Evolutionary conservation across 2,329 filamentous ascomycete species (phyloP).

Genomic region (Daldinia sp.): DNA sequence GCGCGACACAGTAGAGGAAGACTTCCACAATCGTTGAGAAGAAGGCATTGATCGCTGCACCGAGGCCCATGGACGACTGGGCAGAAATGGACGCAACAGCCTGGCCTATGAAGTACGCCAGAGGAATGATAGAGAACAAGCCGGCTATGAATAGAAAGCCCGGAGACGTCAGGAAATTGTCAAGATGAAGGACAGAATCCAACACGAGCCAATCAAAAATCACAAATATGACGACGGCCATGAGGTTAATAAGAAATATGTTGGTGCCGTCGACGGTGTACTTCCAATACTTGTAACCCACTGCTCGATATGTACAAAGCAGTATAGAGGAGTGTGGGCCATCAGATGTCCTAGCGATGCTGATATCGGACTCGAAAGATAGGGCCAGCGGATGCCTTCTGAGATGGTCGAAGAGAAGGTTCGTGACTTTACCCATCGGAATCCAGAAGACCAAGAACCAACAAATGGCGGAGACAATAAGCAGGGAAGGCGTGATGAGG

Average conservation of each 20-base stretch:
- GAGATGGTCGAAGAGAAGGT: slow-evolving; percentile 90
- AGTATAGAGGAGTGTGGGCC: slow-evolving; percentile 86
- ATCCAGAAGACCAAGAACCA: slow-evolving; percentile 99
- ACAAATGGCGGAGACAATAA: slow-evolving; percentile 87
- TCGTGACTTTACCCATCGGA: slow-evolving; percentile 96
- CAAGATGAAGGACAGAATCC: slow-evolving; percentile 73
- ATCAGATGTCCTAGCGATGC: slow-evolving; percentile 77
- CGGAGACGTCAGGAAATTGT: slow-evolving; percentile 81
- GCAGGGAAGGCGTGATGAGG: slow-evolving; percentile 85
- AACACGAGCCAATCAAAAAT: slow-evolving; percentile 93
- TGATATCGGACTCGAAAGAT: slow-evolving; percentile 89
- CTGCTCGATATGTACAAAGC: slow-evolving; percentile 95
- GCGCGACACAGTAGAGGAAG: slow-evolving; percentile 94
- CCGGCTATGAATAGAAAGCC: slow-evolving; percentile 88
- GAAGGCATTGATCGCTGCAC: slow-evolving; percentile 96
- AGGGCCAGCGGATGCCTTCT: slow-evolving; percentile 91
- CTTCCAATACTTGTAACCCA: slow-evolving; percentile 97
- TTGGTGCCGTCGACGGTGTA: slow-evolving; percentile 99
- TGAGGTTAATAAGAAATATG: slow-evolving; percentile 98
- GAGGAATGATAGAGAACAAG: slow-evolving; percentile 90
- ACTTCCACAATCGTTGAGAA: slow-evolving; percentile 98
- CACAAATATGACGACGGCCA: slow-evolving; percentile 92
- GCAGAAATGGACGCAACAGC: slow-evolving; percentile 98
- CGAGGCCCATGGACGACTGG: slow-evolving; percentile 97
- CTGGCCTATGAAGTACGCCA: slow-evolving; percentile 98